phyloP scores from a whole-genome alignment of 176 grass and related monocot species.

The Oryza glumipatula region DNA sequence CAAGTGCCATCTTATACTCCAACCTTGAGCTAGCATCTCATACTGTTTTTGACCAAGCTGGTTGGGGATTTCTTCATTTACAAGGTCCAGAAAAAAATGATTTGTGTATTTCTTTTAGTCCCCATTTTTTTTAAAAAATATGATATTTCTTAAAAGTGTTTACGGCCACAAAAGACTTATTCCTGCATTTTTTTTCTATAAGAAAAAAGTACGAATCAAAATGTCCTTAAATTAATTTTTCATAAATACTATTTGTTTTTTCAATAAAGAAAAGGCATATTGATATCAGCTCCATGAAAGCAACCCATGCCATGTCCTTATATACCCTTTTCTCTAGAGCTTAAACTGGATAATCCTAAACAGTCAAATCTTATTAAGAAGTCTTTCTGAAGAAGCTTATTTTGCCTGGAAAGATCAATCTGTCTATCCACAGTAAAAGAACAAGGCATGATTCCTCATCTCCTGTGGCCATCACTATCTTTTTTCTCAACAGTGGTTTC shows the following conservation, averaged over 20 bases:
- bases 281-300: neutral
- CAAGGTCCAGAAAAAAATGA: neutral
- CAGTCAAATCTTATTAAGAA: slow-evolving; percentile 32
- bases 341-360: slow-evolving; percentile 20
- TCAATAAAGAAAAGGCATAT: neutral
- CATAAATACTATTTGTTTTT: neutral
- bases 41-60: neutral
- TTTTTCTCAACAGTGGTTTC: neutral
- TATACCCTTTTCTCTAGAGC: neutral
- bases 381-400: neutral
- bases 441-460: neutral
- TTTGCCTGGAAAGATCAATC: neutral
- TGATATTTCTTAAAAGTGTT: neutral
- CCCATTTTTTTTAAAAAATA: neutral
- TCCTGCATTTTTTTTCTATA: neutral
- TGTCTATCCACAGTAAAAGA: slow-evolving; percentile 22
- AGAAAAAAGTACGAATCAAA: neutral
- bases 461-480: slow-evolving; percentile 14
- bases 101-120: neutral
- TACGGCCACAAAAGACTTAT: neutral
- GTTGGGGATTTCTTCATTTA: neutral
- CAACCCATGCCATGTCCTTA: neutral
- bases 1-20: neutral
- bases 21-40: neutral
- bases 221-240: neutral